Conservation (phyloP, 352 stramenopile species). For the Globisporangium canariense region DNA sequence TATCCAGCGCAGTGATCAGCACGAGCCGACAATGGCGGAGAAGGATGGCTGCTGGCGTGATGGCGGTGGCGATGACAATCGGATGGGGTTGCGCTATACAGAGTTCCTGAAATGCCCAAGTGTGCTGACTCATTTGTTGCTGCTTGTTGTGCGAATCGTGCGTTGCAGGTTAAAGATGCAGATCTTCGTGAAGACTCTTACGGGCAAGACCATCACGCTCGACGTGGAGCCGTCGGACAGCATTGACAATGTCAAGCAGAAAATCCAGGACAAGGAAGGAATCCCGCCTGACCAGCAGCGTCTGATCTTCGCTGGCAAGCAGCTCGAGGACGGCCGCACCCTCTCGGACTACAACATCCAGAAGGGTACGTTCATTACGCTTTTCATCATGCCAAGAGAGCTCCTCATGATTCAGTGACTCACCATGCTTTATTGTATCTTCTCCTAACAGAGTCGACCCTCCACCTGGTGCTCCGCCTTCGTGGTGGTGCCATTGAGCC, state of each 20-base stretch:
- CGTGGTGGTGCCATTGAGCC: constrained; percentile 94
- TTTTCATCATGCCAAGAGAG: no score
- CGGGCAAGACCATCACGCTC: constrained; percentile 96
- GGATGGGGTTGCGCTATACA: no score
- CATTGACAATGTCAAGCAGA: constrained; percentile 99
- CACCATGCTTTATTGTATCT: neutral
- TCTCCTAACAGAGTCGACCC: constrained; percentile 82
- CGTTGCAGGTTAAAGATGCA: constrained; percentile 81
- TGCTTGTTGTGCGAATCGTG: constrained; percentile 7
- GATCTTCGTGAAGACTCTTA: constrained; percentile 98
- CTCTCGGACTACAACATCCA: constrained; percentile 95
- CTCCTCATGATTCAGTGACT: neutral
- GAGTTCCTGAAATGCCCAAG: neutral
- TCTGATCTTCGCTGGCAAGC: constrained; percentile 99
- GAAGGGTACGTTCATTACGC: constrained; percentile 58
- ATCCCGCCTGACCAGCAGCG: constrained; percentile 93
- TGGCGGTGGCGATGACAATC: neutral
- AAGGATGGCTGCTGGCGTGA: neutral
- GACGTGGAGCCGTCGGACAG: constrained; percentile 97
- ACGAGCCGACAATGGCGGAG: neutral
- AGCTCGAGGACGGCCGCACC: constrained; percentile 96
- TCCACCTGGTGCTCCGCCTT: constrained; percentile 95
- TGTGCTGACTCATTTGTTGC: neutral
- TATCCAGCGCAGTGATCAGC: neutral
- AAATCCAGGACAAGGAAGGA: constrained; percentile 93